phyloP scores from a whole-genome alignment of 1,284 basidiomycete genomes.

The Ceratobasidium papillatum region DNA sequence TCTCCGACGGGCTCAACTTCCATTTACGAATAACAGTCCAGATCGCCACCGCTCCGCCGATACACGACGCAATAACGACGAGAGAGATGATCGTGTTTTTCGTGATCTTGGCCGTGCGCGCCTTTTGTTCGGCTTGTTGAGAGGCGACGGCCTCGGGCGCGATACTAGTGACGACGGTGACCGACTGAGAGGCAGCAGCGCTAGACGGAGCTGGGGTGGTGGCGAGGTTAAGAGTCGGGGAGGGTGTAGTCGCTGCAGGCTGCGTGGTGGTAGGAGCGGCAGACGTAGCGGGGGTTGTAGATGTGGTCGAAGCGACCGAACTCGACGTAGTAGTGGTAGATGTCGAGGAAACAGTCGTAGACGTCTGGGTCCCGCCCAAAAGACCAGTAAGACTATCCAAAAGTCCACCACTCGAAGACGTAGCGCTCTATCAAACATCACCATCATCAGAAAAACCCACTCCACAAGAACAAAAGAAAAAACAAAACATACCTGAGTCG shows the following conservation, averaged over 20 bases:
- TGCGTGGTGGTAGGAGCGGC: slow-evolving; percentile 7
- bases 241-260: slow-evolving; percentile 14
- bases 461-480: background rate
- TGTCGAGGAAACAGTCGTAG: slow-evolving; percentile 15
- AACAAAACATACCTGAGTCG: background rate
- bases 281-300: background rate
- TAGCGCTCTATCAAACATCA: slow-evolving; percentile 8
- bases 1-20: slow-evolving; percentile 82
- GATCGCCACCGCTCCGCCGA: slow-evolving; percentile 73
- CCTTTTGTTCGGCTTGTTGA: background rate
- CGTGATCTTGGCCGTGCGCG: slow-evolving; percentile 50
- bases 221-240: slow-evolving; percentile 37
- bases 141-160: slow-evolving; percentile 43
- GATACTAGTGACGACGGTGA: slow-evolving; percentile 36
- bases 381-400: slow-evolving; percentile 5
- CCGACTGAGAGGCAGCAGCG: slow-evolving; percentile 3
- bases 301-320: background rate
- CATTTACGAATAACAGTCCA: slow-evolving; percentile 93
- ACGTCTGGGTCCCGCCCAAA: slow-evolving; percentile 1
- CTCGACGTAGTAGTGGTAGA: slow-evolving; percentile 6
- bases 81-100: slow-evolving; percentile 73
- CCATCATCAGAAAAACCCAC: slow-evolving; percentile 12
- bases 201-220: slow-evolving; percentile 35
- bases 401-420: background rate
- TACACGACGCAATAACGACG: slow-evolving; percentile 71